A percentile compares a stretch with the other conserved stretches of the same genome.
phyloP scores from a whole-genome alignment of 495 filamentous ascomycete genomes.

The Opeltia flavorubescens region DNA sequence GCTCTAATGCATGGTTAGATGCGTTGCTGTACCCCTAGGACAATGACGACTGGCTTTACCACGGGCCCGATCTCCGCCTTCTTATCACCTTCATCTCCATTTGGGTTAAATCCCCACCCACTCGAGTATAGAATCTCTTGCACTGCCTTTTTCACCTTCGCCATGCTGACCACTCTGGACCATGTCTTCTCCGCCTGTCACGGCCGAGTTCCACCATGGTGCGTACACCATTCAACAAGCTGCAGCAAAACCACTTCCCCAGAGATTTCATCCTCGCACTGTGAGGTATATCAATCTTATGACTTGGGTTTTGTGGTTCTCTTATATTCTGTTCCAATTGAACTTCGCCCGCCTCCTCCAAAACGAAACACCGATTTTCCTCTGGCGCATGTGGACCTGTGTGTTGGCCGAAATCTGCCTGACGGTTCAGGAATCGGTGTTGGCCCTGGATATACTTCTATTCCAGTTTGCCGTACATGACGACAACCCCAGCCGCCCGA shows the following conservation, averaged over 20 bases:
- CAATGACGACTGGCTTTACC: too few species aligned
- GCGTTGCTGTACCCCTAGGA: too few species aligned
- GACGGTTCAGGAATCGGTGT: neutral
- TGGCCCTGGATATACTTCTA: neutral
- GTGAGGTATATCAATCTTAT: neutral
- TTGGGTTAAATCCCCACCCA: too few species aligned
- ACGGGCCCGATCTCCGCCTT: too few species aligned
- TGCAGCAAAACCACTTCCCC: neutral
- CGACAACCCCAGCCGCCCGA: neutral
- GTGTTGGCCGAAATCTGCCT: slow-evolving; percentile 1
- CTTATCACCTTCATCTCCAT: too few species aligned
- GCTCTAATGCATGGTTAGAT: too few species aligned
- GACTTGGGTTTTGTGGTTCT: neutral
- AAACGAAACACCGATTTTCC: neutral
- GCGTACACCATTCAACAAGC: neutral
- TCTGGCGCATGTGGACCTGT: slow-evolving; percentile 1
- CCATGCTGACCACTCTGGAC: too few species aligned
- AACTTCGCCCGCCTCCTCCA: neutral
- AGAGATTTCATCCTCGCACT: neutral
- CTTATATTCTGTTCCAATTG: neutral
- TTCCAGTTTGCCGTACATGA: neutral
- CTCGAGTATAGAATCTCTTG: too few species aligned
- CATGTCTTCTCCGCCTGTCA: neutral
- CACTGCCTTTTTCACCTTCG: too few species aligned
- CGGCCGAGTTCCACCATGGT: neutral